phyloP scores from a whole-genome alignment of 1,284 basidiomycete genomes.

The Trichosporon coremiiforme region DNA sequence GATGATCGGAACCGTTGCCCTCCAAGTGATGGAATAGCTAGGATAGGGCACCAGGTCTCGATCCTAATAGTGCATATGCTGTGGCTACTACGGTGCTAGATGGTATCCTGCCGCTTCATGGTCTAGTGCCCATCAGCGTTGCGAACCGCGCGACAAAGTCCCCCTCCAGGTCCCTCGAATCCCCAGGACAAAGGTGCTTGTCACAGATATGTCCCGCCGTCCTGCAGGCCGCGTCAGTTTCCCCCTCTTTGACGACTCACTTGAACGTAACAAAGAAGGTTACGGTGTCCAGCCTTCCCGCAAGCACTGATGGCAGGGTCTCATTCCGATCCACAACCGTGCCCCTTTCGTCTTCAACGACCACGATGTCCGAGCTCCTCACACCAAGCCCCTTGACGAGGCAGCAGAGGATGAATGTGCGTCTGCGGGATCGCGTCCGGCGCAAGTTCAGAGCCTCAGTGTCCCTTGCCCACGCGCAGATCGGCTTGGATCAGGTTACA shows the following conservation, averaged over 20 bases:
- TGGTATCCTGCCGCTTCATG: no score
- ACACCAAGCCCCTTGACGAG: background rate
- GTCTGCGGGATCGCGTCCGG: background rate
- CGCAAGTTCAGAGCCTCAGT: background rate
- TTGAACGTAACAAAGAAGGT: background rate
- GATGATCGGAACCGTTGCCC: no score
- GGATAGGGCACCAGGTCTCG: no score
- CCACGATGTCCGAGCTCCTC: background rate
- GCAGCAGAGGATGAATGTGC: background rate
- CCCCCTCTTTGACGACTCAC: background rate
- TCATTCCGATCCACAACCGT: background rate
- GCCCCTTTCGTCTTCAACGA: background rate
- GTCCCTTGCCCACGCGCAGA: background rate
- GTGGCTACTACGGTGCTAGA: no score
- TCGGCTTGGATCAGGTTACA: background rate
- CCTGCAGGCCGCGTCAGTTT: background rate
- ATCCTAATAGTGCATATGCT: no score
- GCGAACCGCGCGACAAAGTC: background rate
- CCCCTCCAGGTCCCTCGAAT: background rate
- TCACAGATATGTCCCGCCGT: background rate
- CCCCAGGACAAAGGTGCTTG: background rate
- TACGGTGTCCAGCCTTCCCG: background rate
- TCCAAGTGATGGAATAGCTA: no score
- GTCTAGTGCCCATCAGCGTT: background rate
- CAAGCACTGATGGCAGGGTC: background rate